These are phyloP conservation scores for Saksenaea vasiformis DNA, from an alignment of 371 early-diverging fungal genomes.

Conservation along the genomic window DNA sequence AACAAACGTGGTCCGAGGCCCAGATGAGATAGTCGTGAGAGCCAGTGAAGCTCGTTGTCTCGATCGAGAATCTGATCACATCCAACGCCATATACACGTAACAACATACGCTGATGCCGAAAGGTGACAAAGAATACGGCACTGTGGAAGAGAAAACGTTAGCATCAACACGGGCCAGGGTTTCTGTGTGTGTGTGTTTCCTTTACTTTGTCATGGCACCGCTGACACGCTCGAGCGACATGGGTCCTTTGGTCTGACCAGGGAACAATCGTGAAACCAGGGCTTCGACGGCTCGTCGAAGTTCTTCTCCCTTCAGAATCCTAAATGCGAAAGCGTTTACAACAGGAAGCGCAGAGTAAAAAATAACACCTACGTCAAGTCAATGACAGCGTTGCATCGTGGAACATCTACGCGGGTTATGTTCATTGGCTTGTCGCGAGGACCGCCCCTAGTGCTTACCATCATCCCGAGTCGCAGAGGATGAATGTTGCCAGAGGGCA, in stretches of 20 bases:
- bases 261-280: conserved; percentile 34
- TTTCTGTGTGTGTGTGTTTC: not conserved
- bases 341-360: conserved; percentile 1
- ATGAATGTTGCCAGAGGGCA: not conserved
- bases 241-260: conserved; percentile 35
- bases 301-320: conserved; percentile 29
- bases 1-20: conserved; percentile 79
- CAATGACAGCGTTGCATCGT: conserved; percentile 26
- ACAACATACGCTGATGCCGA: conserved; percentile 47
- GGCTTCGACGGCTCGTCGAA: conserved; percentile 19
- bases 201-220: conserved; percentile 86
- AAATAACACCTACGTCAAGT: conserved; percentile 28
- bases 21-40: conserved; percentile 67
- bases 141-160: conserved; percentile 16
- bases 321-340: conserved; percentile 11
- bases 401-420: conserved; percentile 18
- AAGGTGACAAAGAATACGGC: conserved; percentile 75
- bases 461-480: not conserved
- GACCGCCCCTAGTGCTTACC: conserved; percentile 16
- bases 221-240: conserved; percentile 64
- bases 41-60: conserved; percentile 79
- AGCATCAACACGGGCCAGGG: not conserved
- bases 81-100: conserved; percentile 81
- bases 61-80: conserved; percentile 78
- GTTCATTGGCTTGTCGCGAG: conserved; percentile 6